Conservation (phyloP, 768 basidiomycete species). For the Pleurotus citrinopileatus region DNA sequence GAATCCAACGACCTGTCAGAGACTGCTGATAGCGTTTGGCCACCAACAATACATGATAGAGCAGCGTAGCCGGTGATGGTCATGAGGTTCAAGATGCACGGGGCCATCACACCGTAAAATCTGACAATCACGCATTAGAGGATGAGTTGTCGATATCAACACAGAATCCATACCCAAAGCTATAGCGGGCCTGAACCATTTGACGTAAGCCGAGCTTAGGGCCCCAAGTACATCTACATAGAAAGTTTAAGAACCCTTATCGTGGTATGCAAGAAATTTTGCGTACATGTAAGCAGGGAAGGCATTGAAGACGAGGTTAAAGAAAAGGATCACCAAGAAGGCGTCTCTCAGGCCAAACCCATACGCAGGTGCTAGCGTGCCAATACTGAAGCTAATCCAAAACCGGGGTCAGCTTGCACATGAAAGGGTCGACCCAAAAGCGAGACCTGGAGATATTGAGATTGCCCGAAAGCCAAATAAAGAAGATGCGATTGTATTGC, state of each 20-base stretch:
- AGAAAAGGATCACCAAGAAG: conserved; percentile 53
- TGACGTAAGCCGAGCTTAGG: conserved; percentile 84
- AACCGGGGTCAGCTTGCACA: background rate
- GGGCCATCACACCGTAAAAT: conserved; percentile 61
- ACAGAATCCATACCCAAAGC: conserved; percentile 30
- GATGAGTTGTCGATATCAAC: background rate
- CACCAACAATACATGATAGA: conserved; percentile 71
- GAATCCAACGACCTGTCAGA: conserved; percentile 29
- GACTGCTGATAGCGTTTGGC: conserved; percentile 46
- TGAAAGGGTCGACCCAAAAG: background rate
- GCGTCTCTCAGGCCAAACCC: conserved; percentile 60
- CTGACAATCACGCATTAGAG: conserved; percentile 29
- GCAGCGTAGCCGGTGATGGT: conserved; percentile 69
- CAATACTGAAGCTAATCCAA: conserved; percentile 54
- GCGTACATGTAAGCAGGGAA: conserved; percentile 62
- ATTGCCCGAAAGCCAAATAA: conserved; percentile 75
- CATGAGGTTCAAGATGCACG: conserved; percentile 60
- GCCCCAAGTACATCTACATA: conserved; percentile 63
- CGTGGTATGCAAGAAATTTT: background rate
- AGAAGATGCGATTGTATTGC: conserved; percentile 69
- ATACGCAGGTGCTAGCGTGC: conserved; percentile 64
- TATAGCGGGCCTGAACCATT: conserved; percentile 65
- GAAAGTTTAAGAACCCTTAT: conserved; percentile 13
- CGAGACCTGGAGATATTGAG: conserved; percentile 59
- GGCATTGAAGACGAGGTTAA: conserved; percentile 60